These are phyloP conservation scores for Lotus japonicus DNA, from an alignment of 306 rosid species.

Conservation along the genomic window DNA sequence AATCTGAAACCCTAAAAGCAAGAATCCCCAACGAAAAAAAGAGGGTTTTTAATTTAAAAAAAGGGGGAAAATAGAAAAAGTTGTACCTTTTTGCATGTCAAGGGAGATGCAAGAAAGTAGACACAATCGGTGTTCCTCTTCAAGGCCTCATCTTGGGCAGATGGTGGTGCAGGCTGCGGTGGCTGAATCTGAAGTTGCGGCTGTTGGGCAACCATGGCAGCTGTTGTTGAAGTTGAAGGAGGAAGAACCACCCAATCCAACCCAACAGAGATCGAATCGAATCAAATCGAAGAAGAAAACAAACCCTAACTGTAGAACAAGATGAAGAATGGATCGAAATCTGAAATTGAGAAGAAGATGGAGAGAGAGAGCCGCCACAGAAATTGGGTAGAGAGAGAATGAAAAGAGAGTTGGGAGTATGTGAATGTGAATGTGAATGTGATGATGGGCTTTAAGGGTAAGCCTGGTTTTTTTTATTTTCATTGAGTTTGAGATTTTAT, in stretches of 20 bases:
- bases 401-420: not conserved
- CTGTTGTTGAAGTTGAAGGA: not conserved
- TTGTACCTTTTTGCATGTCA: conserved; percentile 89
- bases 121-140: conserved; percentile 97
- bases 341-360: conserved; percentile 23
- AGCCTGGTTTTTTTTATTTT: conserved; percentile 1
- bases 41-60: not conserved
- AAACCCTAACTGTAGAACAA: too few species aligned
- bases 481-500: too few species aligned
- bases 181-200: conserved; percentile 37
- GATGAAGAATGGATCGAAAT: conserved; percentile 46
- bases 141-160: conserved; percentile 79
- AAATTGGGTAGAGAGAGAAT: conserved; percentile 29
- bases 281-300: not conserved
- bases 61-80: not conserved
- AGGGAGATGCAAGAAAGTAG: conserved; percentile 96
- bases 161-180: conserved; percentile 28
- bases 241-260: conserved; percentile 19
- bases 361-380: conserved; percentile 66
- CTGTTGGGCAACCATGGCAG: conserved; percentile 69
- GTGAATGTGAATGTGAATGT: too few species aligned
- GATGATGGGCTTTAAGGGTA: conserved; percentile 44
- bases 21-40: not conserved
- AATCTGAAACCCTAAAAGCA: conserved; percentile 30
- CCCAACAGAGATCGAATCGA: conserved; percentile 32